These are phyloP conservation scores for Fusarium newnesense DNA, from an alignment of 2,329 filamentous ascomycete species.

Conservation along the genomic window DNA sequence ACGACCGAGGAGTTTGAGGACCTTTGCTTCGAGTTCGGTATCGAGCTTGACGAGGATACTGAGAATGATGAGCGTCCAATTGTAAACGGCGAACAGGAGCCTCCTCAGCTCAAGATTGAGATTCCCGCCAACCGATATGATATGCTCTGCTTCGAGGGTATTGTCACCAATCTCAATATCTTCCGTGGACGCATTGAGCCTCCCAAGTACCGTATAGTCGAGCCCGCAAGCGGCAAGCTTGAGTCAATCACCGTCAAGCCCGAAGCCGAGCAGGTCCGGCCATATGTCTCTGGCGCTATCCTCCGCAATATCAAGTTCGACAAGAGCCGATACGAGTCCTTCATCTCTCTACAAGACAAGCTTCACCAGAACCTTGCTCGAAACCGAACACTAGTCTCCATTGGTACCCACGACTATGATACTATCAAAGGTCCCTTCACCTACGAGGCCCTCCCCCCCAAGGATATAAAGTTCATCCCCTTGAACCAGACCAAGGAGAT, in stretches of 20 bases:
- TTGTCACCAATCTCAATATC: constrained; percentile 94
- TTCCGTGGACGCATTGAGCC: constrained; percentile 81
- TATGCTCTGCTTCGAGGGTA: constrained; percentile 97
- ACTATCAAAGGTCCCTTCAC: constrained; percentile 95
- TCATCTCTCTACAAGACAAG: constrained; percentile 98
- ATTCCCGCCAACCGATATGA: constrained; percentile 95
- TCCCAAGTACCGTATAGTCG: constrained; percentile 81
- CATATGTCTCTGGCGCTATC: constrained; percentile 89
- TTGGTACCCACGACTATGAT: constrained; percentile 96
- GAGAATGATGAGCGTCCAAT: constrained; percentile 78
- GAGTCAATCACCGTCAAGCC: constrained; percentile 84
- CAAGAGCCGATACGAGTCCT: constrained; percentile 91
- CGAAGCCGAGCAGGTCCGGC: constrained; percentile 80
- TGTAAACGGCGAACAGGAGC: constrained; percentile 82
- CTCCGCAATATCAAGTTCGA: constrained; percentile 92
- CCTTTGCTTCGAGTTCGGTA: constrained; percentile 97
- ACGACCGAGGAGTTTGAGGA: constrained; percentile 96
- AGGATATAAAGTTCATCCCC: constrained; percentile 89
- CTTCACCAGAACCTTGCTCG: constrained; percentile 95
- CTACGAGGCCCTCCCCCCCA: constrained; percentile 91
- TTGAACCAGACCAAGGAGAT: constrained; percentile 92
- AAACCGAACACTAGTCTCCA: constrained; percentile 92
- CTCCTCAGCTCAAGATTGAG: constrained; percentile 96
- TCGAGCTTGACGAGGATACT: constrained; percentile 97
- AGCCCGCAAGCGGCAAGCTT: constrained; percentile 77